These are phyloP conservation scores for Colletotrichum lindemuthianum DNA, from an alignment of 2,329 filamentous ascomycete genomes.

Conservation along the genomic window DNA sequence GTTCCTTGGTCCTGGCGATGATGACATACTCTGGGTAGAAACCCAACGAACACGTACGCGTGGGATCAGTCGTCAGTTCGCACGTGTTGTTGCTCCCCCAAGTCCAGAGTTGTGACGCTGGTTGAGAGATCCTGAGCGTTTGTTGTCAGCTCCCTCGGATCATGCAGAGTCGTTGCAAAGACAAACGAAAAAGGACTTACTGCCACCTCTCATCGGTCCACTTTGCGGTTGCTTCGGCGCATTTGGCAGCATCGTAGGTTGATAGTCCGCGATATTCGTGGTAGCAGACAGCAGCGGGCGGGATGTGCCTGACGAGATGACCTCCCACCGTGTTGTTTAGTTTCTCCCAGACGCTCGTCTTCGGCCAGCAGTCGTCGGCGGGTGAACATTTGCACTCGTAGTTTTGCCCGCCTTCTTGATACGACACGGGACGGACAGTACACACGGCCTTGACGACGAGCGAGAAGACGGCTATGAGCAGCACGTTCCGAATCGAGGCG, in stretches of 20 bases:
- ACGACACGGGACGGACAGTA: conserved; percentile 10
- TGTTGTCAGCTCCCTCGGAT: conserved; percentile 19
- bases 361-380: conserved; percentile 61
- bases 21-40: conserved; percentile 50
- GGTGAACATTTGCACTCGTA: conserved; percentile 57
- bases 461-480: conserved; percentile 7
- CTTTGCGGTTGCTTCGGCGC: conserved; percentile 44
- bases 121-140: conserved; percentile 41
- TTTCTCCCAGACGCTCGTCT: conserved; percentile 48
- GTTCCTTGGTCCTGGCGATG: conserved; percentile 37
- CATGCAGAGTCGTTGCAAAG: accelerated
- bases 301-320: conserved; percentile 57
- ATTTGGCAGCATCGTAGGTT: conserved; percentile 50
- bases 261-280: conserved; percentile 39
- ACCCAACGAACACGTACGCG: conserved; percentile 49
- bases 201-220: conserved; percentile 49
- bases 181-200: conserved; percentile 41
- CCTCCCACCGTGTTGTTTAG: conserved; percentile 61
- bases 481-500: conserved; percentile 3
- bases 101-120: conserved; percentile 49
- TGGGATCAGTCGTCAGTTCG: conserved; percentile 46
- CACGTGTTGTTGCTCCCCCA: conserved; percentile 56
- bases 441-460: background rate
- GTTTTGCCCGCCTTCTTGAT: conserved; percentile 17
- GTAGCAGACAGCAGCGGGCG: conserved; percentile 59